phyloP scores from a whole-genome alignment of 2,329 filamentous ascomycete species.

The Colletotrichum cereale region DNA sequence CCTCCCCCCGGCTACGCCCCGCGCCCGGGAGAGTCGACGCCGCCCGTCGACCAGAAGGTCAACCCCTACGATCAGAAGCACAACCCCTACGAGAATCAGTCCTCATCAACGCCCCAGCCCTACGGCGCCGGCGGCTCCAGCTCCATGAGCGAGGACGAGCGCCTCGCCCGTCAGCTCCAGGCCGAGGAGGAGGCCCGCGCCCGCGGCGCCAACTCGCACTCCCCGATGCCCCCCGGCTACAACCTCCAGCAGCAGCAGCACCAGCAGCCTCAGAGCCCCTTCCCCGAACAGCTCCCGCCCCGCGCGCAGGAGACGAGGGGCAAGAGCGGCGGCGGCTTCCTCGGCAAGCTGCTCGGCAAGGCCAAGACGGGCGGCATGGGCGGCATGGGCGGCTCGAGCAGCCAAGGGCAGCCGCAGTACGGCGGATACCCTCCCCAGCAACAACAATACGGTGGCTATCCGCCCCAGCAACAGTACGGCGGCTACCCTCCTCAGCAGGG shows the following conservation, averaged over 20 bases:
- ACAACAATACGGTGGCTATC: slow-evolving; percentile 46
- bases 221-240: slow-evolving; percentile 46
- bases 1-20: slow-evolving; percentile 77
- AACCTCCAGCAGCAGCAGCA: slow-evolving; percentile 40
- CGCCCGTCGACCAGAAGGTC: slow-evolving; percentile 69
- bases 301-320: slow-evolving; percentile 48
- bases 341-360: slow-evolving; percentile 67
- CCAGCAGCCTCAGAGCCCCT: slow-evolving; percentile 47
- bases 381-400: slow-evolving; percentile 48
- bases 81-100: slow-evolving; percentile 60
- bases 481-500: slow-evolving; percentile 49
- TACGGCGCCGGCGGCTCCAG: slow-evolving; percentile 47
- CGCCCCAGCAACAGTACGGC: slow-evolving; percentile 48
- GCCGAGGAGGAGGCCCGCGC: slow-evolving; percentile 79
- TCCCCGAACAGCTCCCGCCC: slow-evolving; percentile 58
- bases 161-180: slow-evolving; percentile 81
- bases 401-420: slow-evolving; percentile 49
- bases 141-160: slow-evolving; percentile 74
- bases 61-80: slow-evolving; percentile 73
- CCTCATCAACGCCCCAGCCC: slow-evolving; percentile 48
- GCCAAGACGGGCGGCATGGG: slow-evolving; percentile 53
- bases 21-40: slow-evolving; percentile 54
- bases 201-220: slow-evolving; percentile 49
- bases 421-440: slow-evolving; percentile 49
- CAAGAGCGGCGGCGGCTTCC: slow-evolving; percentile 59